These are phyloP conservation scores for Coemansia sp. DNA, from an alignment of 192 early-diverging fungal species.

Conservation along the genomic window DNA sequence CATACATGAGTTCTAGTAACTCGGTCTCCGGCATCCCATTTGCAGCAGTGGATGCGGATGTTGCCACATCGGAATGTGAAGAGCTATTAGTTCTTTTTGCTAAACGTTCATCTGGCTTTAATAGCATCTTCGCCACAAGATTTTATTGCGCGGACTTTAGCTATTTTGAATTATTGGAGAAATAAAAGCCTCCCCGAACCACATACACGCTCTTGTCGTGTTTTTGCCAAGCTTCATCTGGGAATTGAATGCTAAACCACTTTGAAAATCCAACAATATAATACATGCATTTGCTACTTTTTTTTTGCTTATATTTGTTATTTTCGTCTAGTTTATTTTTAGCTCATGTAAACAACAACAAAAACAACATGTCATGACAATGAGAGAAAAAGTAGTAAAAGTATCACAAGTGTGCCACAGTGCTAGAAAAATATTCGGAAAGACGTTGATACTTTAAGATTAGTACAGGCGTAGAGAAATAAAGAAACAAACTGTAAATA, in stretches of 20 bases:
- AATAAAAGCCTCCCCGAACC: neutral
- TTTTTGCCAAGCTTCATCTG: neutral
- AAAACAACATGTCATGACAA: neutral
- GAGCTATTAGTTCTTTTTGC: neutral
- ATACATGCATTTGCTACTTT: neutral
- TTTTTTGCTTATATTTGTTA: neutral
- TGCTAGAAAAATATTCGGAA: neutral
- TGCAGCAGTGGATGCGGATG: neutral
- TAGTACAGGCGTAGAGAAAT: neutral
- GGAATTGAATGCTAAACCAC: neutral
- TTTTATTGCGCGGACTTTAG: too few relatives aligned
- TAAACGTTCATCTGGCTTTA: too few relatives aligned
- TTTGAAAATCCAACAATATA: neutral
- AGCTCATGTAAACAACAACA: conserved; percentile 7
- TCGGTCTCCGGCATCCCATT: neutral
- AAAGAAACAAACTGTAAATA: neutral
- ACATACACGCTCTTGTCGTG: neutral
- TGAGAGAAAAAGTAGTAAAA: neutral
- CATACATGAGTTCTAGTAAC: neutral
- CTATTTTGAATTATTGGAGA: too few relatives aligned
- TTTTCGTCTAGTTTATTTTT: conserved; percentile 4
- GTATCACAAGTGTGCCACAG: neutral
- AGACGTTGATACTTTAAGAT: neutral
- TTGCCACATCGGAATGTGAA: neutral
- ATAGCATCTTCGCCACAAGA: neutral